Evolutionary conservation across 139 green algal species (phyloP).

Genomic region (Mychonastes homosphaera): DNA sequence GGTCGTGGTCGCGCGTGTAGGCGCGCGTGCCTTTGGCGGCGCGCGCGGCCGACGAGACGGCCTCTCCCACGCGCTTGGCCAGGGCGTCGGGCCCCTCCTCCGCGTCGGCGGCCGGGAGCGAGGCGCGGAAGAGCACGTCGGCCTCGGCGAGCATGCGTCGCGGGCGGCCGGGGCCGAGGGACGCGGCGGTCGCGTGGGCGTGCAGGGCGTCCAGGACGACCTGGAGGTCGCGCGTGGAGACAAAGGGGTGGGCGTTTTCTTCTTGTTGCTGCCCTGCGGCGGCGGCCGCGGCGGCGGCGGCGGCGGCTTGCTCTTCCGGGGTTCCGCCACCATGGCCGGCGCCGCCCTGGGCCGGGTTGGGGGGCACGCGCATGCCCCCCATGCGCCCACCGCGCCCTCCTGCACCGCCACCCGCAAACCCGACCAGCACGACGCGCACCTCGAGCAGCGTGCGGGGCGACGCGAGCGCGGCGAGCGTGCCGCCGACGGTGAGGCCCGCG

Average conservation of each 20-base stretch:
- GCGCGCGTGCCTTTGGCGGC: no score
- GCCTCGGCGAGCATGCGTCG: no score
- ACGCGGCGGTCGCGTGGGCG: no score
- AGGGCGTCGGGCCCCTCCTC: no score
- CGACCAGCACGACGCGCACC: constrained; percentile 14
- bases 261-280: constrained; percentile 2
- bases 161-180: no score
- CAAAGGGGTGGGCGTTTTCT: no score
- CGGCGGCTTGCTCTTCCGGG: not conserved
- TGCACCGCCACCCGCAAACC: constrained; percentile 8
- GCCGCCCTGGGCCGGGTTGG: not conserved
- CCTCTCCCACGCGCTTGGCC: no score
- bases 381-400: not conserved
- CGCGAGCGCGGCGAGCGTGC: constrained; percentile 5
- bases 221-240: constrained; percentile 5
- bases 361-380: not conserved
- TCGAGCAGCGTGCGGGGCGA: not conserved
- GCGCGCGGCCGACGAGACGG: no score
- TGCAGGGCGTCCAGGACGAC: not conserved
- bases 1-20: no score
- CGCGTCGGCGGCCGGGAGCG: no score
- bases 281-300: not conserved
- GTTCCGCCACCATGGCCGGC: not conserved
- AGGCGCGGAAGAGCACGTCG: no score
- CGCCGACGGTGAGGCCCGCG: constrained; percentile 6